A percentile compares a stretch with the other conserved stretches of the same genome.
Evolutionary conservation across 768 basidiomycete species (phyloP).

Genomic region (Lepiota venenata): DNA sequence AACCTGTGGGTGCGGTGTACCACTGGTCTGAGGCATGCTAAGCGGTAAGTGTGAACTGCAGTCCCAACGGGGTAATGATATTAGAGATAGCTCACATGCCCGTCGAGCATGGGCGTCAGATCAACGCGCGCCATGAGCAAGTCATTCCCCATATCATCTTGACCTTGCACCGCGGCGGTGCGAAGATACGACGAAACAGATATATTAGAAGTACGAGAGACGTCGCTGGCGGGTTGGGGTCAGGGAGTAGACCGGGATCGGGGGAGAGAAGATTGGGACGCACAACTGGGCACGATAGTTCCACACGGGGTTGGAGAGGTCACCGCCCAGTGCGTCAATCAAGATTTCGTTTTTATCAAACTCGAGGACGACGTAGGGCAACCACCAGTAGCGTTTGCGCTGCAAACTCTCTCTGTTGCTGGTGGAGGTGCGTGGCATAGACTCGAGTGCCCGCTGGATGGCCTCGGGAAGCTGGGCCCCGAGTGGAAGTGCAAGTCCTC

Average conservation of each 20-base stretch:
- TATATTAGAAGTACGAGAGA: constrained; percentile 90
- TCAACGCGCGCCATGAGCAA: constrained; percentile 91
- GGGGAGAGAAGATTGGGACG: constrained; percentile 27
- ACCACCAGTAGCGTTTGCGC: constrained; percentile 92
- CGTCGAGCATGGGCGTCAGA: constrained; percentile 79
- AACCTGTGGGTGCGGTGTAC: constrained; percentile 80
- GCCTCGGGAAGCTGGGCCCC: constrained; percentile 79
- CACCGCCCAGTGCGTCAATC: constrained; percentile 95
- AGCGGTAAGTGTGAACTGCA: constrained; percentile 13
- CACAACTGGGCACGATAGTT: constrained; percentile 96
- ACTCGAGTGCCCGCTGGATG: constrained; percentile 78
- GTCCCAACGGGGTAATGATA: constrained; percentile 5
- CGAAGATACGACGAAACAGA: constrained; percentile 90
- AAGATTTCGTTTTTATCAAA: constrained; percentile 98
- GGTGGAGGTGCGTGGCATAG: constrained; percentile 52
- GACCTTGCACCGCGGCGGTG: constrained; percentile 69
- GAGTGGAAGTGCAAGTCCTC: constrained; percentile 77
- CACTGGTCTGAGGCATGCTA: constrained; percentile 89
- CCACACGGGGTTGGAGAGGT: constrained; percentile 87
- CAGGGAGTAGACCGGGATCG: constrained; percentile 2
- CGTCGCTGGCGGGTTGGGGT: constrained; percentile 59
- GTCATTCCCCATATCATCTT: constrained; percentile 97
- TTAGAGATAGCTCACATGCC: constrained; percentile 48
- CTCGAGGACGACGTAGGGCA: constrained; percentile 96
- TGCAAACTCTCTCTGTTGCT: constrained; percentile 90